Conservation (phyloP, 495 filamentous ascomycete species). For the Hypomontagnella monticulosa region DNA sequence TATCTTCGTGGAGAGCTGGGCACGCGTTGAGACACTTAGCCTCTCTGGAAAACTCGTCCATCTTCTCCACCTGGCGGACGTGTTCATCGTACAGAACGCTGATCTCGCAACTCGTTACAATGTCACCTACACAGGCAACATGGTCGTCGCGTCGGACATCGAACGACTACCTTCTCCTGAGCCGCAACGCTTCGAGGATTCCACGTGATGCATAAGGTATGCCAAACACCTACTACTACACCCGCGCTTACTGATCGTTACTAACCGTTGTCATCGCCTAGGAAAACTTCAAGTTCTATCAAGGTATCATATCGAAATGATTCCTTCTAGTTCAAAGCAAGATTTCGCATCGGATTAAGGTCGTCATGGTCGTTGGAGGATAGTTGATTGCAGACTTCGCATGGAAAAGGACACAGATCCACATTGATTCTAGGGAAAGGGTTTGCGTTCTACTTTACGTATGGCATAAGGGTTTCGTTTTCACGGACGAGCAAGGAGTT, state of each 20-base stretch:
- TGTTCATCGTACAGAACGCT: constrained; percentile 55
- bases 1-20: constrained; percentile 93
- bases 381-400: too few species aligned
- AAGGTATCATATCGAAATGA: too few species aligned
- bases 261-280: background rate
- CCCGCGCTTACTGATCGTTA: background rate
- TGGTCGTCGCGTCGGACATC: constrained; percentile 31
- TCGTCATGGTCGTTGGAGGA: too few species aligned
- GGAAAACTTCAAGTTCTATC: background rate
- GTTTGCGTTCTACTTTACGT: too few species aligned
- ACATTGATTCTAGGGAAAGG: too few species aligned
- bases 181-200: background rate
- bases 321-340: too few species aligned
- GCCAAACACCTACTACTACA: background rate
- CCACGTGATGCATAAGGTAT: background rate
- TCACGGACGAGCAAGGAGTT: too few species aligned
- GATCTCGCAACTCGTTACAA: constrained; percentile 26
- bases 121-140: constrained; percentile 21
- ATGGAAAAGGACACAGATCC: too few species aligned
- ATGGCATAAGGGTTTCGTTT: too few species aligned
- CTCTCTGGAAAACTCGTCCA: constrained; percentile 77
- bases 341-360: too few species aligned
- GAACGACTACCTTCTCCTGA: background rate
- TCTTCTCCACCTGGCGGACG: constrained; percentile 51
- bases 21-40: constrained; percentile 80